Evolutionary conservation across 768 basidiomycete genomes (phyloP), one percentile per base, ranked within the genome.

Genomic region (Mycena vulgaris): DNA sequence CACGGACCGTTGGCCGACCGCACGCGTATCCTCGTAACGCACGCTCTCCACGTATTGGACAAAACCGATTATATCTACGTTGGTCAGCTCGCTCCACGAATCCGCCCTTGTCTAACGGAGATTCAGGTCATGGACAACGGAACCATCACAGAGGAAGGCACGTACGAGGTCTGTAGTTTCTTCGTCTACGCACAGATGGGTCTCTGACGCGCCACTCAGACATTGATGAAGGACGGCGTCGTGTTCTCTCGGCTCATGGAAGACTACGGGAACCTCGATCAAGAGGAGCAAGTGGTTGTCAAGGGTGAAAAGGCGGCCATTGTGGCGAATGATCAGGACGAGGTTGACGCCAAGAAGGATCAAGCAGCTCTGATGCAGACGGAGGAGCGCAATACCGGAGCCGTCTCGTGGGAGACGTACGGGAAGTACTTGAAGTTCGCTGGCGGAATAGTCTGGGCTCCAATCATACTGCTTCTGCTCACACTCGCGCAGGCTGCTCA

Each of bases 11-110:
- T 91, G 25, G 82, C 86, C 0, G 75, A 81, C 53, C 84, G 88
- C 52, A 92, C 92, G 0, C 81, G 91, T 16, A 81, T 93, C 19
- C 82, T 93, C 19, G 91, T 92, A 33, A 93, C 87, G 0, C 90
- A 89, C 77, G 83, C 87, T 6, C 78, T 90, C 7, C 87, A 89
- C 72, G 85, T 89, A n/a, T 79, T 90, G 9, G 86, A 89, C 63
- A 87, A 86, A 72, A 82, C 85, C 2, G 90, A 91, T 73, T 88
- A 89, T 73, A 90, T 93, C 63, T 90, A 90, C 67, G 85, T 69
- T 14, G 6, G 62, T 37, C 1, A 25, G n/a, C 23, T 58, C 19
- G 48, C 13, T 21, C 56, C n/a, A 16, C 17, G 9, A 19, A 19
- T 28, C 52, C 13, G 8, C 5, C 19, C 25, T 11, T 13, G 1